Conservation (phyloP, 805 yeast genomes). For the Saccharomyces mikatae region DNA sequence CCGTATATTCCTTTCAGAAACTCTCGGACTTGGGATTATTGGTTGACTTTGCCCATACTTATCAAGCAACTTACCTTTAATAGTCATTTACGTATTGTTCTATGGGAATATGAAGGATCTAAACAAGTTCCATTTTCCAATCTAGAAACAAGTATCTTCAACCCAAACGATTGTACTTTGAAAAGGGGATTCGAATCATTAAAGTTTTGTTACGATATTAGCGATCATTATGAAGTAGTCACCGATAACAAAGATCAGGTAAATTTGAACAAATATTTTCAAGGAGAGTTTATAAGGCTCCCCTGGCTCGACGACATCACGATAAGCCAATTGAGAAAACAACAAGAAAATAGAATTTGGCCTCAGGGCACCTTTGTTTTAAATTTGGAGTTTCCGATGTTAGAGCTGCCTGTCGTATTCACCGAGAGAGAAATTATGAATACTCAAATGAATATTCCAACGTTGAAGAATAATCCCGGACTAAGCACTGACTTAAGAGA, state of each 20-base stretch:
- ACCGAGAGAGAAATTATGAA: conserved; percentile 43
- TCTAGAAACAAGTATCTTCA: conserved; percentile 54
- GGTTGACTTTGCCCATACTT: conserved; percentile 64
- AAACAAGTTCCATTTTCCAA: conserved; percentile 48
- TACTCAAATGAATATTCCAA: conserved; percentile 29
- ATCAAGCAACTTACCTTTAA: conserved; percentile 63
- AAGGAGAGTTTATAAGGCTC: conserved; percentile 51
- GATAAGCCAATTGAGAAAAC: conserved; percentile 39
- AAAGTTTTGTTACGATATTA: conserved; percentile 30
- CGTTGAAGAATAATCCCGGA: conserved; percentile 37
- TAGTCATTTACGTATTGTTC: conserved; percentile 48
- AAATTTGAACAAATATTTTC: conserved; percentile 53
- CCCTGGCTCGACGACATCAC: conserved; percentile 73
- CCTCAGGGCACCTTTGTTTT: conserved; percentile 31
- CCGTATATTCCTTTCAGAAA: conserved; percentile 40
- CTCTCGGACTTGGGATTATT: conserved; percentile 56
- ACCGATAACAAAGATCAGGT: conserved; percentile 36
- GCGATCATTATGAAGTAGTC: conserved; percentile 23
- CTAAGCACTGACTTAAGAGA: conserved; percentile 28
- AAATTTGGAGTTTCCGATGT: conserved; percentile 52
- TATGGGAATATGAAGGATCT: conserved; percentile 63
- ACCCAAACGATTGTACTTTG: conserved; percentile 46
- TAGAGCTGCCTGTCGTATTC: conserved; percentile 65
- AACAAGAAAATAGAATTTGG: conserved; percentile 14
- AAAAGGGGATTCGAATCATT: conserved; percentile 65